Conservation (phyloP, 2,329 filamentous ascomycete genomes). For the Cadophora malorum region DNA sequence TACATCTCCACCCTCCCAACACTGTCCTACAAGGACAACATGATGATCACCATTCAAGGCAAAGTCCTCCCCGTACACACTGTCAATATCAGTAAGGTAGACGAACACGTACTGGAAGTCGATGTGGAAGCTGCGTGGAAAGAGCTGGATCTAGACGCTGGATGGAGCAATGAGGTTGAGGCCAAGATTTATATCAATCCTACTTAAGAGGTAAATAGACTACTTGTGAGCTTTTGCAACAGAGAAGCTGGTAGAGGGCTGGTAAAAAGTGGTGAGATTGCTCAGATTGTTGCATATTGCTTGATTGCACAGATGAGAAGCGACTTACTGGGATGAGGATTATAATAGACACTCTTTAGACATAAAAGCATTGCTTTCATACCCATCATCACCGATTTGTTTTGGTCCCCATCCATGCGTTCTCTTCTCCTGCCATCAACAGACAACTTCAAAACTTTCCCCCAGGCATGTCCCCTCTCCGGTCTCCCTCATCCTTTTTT, state of each 20-base stretch:
- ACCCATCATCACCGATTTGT: too few species aligned
- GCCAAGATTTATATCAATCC: slow-evolving; percentile 52
- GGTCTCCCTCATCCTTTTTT: too few species aligned
- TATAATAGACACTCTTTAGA: neutral
- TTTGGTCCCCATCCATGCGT: too few species aligned
- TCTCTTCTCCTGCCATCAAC: too few species aligned
- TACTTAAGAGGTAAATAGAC: neutral
- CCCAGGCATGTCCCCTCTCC: too few species aligned
- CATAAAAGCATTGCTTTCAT: neutral
- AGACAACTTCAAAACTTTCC: too few species aligned
- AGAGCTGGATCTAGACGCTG: slow-evolving; percentile 69
- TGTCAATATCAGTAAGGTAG: slow-evolving; percentile 62
- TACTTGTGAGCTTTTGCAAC: neutral
- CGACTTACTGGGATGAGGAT: too few species aligned
- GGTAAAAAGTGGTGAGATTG: neutral
- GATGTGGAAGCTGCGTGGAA: slow-evolving; percentile 81
- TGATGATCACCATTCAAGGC: slow-evolving; percentile 78
- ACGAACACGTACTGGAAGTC: slow-evolving; percentile 72
- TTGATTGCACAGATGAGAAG: too few species aligned
- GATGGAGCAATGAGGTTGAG: slow-evolving; percentile 82
- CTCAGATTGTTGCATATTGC: neutral
- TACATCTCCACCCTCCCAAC: slow-evolving; percentile 75
- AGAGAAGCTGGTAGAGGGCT: neutral
- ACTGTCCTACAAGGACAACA: slow-evolving; percentile 65
- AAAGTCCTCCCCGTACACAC: slow-evolving; percentile 70